Percentiles rank a stretch among this genome's conserved stretches.
phyloP scores from a whole-genome alignment of 805 yeast species.

The Middelhovenomyces tepae region DNA sequence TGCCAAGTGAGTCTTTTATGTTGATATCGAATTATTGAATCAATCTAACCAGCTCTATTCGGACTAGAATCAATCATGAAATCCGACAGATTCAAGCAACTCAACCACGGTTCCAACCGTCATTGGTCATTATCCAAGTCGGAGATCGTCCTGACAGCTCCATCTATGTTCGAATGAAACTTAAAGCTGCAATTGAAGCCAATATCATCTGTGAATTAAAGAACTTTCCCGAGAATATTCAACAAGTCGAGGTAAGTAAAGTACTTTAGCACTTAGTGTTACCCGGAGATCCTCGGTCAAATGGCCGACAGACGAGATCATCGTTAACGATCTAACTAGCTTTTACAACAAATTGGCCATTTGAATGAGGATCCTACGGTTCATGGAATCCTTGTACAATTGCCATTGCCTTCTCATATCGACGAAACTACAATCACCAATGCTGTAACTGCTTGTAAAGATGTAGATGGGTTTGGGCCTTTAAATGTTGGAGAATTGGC shows the following conservation, averaged over 20 bases:
- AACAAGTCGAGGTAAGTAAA: slow-evolving; percentile 38
- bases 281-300: no score
- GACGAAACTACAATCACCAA: slow-evolving; percentile 75
- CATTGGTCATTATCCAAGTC: slow-evolving; percentile 77
- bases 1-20: slow-evolving; percentile 31
- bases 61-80: slow-evolving; percentile 15
- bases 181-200: slow-evolving; percentile 82
- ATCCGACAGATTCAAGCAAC: slow-evolving; percentile 15
- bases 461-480: slow-evolving; percentile 92
- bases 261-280: not conserved
- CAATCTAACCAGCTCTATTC: slow-evolving; percentile 14
- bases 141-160: slow-evolving; percentile 86
- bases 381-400: slow-evolving; percentile 82
- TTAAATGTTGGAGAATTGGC: slow-evolving; percentile 84
- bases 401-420: slow-evolving; percentile 77
- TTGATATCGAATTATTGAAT: not conserved
- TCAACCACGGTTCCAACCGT: slow-evolving; percentile 48
- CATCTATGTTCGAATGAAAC: slow-evolving; percentile 85
- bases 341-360: slow-evolving; percentile 46
- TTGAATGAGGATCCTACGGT: slow-evolving; percentile 69
- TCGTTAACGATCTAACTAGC: slow-evolving; percentile 15
- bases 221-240: slow-evolving; percentile 52
- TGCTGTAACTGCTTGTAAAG: slow-evolving; percentile 74
- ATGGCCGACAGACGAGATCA: no score
- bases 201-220: slow-evolving; percentile 60